Evolutionary conservation across 768 basidiomycete species (phyloP).

Genomic region (Sistotremastrum suecicum): DNA sequence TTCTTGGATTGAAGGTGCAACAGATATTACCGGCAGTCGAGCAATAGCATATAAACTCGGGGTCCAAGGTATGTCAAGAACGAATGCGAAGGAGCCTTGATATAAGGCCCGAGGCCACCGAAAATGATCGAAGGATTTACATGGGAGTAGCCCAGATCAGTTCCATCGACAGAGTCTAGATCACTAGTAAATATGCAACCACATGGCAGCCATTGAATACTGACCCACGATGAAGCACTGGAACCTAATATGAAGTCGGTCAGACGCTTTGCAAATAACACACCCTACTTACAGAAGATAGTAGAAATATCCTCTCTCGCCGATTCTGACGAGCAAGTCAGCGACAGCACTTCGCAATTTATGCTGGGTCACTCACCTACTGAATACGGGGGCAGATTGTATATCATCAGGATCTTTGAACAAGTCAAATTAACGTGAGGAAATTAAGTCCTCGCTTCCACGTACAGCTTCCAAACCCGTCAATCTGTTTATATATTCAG

Average conservation of each 20-base stretch:
- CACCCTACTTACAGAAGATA: constrained; percentile 39
- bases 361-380: constrained; percentile 29
- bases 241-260: constrained; percentile 25
- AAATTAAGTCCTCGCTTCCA: constrained; percentile 3
- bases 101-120: constrained; percentile 62
- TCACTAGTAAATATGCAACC: background rate
- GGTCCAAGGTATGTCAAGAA: constrained; percentile 73
- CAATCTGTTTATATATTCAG: constrained; percentile 32
- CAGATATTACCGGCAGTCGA: constrained; percentile 58
- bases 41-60: constrained; percentile 52
- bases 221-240: constrained; percentile 80
- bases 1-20: constrained; percentile 5
- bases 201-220: constrained; percentile 9
- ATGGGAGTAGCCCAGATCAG: constrained; percentile 52
- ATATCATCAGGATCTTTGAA: constrained; percentile 65
- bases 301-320: constrained; percentile 78
- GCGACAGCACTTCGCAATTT: constrained; percentile 4
- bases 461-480: constrained; percentile 75
- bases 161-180: constrained; percentile 35
- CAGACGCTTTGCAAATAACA: too few species aligned
- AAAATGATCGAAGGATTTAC: constrained; percentile 60
- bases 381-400: constrained; percentile 60
- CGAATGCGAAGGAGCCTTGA: constrained; percentile 73
- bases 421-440: constrained; percentile 2
- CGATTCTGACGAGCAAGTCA: constrained; percentile 40